Percentiles rank a stretch among this genome's conserved stretches.
Conservation (phyloP, 2,329 filamentous ascomycete genomes). For the Tympanopsis confertula region DNA sequence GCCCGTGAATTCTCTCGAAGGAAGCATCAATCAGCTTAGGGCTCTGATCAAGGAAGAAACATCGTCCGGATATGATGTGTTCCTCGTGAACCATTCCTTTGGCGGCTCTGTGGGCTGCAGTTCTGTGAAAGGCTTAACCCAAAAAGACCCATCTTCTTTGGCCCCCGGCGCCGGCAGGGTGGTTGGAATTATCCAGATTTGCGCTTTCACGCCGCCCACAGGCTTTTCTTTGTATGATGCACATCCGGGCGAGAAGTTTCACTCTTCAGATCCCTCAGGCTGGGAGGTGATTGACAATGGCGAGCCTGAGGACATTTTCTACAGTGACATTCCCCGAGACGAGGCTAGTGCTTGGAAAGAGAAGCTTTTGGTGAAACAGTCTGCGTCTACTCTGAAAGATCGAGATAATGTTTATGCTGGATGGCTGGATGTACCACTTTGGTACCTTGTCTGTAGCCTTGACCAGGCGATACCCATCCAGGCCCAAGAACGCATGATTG, state of each 20-base stretch:
- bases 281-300: neutral
- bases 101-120: slow-evolving; percentile 4
- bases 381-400: neutral
- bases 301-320: neutral
- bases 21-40: slow-evolving; percentile 2
- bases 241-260: neutral
- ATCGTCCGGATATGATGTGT: slow-evolving; percentile 3
- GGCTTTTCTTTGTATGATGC: neutral
- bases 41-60: slow-evolving; percentile 3
- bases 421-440: neutral
- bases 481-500: neutral
- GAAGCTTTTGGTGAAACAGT: neutral
- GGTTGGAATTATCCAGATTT: neutral
- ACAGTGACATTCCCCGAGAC: neutral
- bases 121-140: slow-evolving; percentile 5
- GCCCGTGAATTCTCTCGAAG: slow-evolving; percentile 2
- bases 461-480: neutral
- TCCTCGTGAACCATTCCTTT: slow-evolving; percentile 6
- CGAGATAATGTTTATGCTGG: neutral
- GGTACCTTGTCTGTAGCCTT: neutral
- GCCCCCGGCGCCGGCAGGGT: neutral
- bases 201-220: neutral
- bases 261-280: neutral
- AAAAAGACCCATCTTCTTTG: slow-evolving; percentile 2
- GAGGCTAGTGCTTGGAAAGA: neutral